Evolutionary conservation across 305 asterid genomes (phyloP), one percentile per base, ranked within the genome.

Genomic region (Euphrasia arctica): DNA sequence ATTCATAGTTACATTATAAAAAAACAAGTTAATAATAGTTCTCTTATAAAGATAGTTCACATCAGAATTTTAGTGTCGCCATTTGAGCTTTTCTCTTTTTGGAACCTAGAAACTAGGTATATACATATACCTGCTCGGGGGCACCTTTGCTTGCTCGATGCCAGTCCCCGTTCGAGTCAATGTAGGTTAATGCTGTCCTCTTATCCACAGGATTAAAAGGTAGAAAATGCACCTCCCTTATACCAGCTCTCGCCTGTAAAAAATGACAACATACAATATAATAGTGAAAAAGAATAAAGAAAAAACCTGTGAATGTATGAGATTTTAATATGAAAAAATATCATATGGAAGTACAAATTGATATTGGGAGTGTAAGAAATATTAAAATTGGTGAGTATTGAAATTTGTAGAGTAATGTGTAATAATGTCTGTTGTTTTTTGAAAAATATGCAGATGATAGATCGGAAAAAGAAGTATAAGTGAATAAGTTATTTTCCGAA

Each of bases 181-280:
- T 51, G 56, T 51, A 51, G 28, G 56, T 51, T 15, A 51, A 51
- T 13, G 56, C 56, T 2, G 56, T 51, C 9, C 56, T 51, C 56
- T 51, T 51, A 6, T 51, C 56, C 56, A 51, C 29, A 15, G 29
- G 56, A 15, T 51, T 51, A 15, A 51, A 51, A 51, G 56, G 56
- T 7, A 51, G 9, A 15, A 51, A 51, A 15, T 51, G 12, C 25
- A 51, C 56, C 56, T 51, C 56, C 11, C 27, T 51, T 1, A 51
- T 51, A 51, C 56, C 56, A 15, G 28, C 56, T 51, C 56, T 51
- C 10, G 55, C 55, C 55, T 50, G 27, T 50, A 10, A 11, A 47
- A 43, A 43, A 43, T 12, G n/a, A 43, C 9, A 43, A 43, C 11
- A 43, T 8, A 43, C 11, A 43, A 12, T 43, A 43, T 43, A 43